A percentile compares a stretch with the other conserved stretches of the same genome.
These are phyloP conservation scores for Cystoderma amianthinum DNA, from an alignment of 768 basidiomycete species.

Conservation along the genomic window DNA sequence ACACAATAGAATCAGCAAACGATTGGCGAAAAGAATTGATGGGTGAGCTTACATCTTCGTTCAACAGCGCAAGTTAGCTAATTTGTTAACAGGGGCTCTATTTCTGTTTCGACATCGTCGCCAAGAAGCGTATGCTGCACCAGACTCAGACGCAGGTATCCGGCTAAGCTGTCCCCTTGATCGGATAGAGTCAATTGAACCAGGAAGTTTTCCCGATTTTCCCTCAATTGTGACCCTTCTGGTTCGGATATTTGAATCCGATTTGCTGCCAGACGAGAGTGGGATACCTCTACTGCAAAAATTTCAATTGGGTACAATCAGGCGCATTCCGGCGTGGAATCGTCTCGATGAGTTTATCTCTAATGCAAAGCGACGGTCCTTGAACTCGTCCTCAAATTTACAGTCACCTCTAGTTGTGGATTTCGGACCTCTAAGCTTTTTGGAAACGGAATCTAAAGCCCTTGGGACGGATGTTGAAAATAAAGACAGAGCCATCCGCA, in stretches of 20 bases:
- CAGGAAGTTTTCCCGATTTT: slow-evolving; percentile 16
- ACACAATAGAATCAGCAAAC: slow-evolving; percentile 46
- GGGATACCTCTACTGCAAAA: slow-evolving; percentile 14
- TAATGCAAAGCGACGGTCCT: slow-evolving; percentile 17
- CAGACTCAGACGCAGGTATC: slow-evolving; percentile 28
- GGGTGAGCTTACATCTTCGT: slow-evolving; percentile 17
- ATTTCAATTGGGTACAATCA: slow-evolving; percentile 23
- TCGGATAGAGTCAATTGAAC: slow-evolving; percentile 20
- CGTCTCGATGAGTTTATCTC: slow-evolving; percentile 17
- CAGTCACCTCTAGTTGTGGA: slow-evolving; percentile 28
- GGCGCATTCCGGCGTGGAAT: slow-evolving; percentile 15
- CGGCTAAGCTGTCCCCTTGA: slow-evolving; percentile 39
- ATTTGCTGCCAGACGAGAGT: slow-evolving; percentile 11
- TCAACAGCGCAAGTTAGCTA: background rate
- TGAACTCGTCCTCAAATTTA: slow-evolving; percentile 3
- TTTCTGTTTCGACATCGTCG: slow-evolving; percentile 39
- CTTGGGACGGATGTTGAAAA: slow-evolving; percentile 8
- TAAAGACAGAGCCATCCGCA: slow-evolving; percentile 22
- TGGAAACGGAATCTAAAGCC: slow-evolving; percentile 10
- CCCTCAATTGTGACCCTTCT: slow-evolving; percentile 17
- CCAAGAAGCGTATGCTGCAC: slow-evolving; percentile 19
- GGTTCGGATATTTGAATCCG: slow-evolving; percentile 13
- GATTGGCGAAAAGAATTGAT: slow-evolving; percentile 44
- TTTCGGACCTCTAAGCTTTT: slow-evolving; percentile 31
- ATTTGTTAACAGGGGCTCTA: slow-evolving; percentile 39